These are phyloP conservation scores for Pleurotus cornucopiae DNA, from an alignment of 768 basidiomycete genomes.

Conservation along the genomic window DNA sequence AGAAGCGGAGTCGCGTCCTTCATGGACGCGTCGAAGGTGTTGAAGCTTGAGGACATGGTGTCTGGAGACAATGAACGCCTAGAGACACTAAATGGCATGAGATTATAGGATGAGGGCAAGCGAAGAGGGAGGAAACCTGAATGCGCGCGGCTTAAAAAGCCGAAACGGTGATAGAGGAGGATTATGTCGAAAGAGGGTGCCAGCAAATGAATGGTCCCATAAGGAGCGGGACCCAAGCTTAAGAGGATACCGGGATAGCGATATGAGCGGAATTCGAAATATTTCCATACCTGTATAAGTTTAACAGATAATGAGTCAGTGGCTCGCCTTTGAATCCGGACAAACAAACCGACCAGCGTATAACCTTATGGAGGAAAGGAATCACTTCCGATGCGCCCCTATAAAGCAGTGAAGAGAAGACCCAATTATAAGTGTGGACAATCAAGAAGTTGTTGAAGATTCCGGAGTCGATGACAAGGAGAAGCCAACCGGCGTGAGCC, in stretches of 20 bases:
- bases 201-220: constrained; percentile 22
- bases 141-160: constrained; percentile 32
- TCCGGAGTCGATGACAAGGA: neutral
- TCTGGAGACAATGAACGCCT: constrained; percentile 29
- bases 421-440: neutral
- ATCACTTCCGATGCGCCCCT: constrained; percentile 11
- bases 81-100: constrained; percentile 25
- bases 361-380: constrained; percentile 4
- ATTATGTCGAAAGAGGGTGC: constrained; percentile 24
- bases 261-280: constrained; percentile 15
- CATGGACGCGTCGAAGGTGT: constrained; percentile 19
- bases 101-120: constrained; percentile 31
- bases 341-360: constrained; percentile 6
- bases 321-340: constrained; percentile 34
- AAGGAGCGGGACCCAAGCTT: constrained; percentile 24
- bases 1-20: constrained; percentile 26
- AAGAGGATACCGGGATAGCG: constrained; percentile 36
- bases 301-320: neutral
- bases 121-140: constrained; percentile 22
- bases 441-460: neutral
- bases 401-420: constrained; percentile 11
- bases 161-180: constrained; percentile 16
- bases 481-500: neutral
- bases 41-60: constrained; percentile 15
- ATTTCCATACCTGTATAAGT: constrained; percentile 19